Percentiles rank a stretch among this genome's conserved stretches.
Evolutionary conservation across 2,329 filamentous ascomycete species (phyloP).

Genomic region (Sporothrix mexicana): DNA sequence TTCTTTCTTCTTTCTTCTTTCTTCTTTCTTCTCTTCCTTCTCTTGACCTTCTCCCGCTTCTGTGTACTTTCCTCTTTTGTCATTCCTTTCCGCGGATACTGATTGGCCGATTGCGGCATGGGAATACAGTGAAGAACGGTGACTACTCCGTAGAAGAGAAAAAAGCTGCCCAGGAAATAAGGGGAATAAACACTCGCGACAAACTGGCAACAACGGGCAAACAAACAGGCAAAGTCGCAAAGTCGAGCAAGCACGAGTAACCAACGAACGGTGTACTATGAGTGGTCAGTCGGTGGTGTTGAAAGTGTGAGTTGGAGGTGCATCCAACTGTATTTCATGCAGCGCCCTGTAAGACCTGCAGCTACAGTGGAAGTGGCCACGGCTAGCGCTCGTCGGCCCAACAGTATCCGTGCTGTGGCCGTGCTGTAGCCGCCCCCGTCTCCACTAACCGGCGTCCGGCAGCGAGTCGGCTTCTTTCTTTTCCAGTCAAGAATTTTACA

Average conservation of each 20-base stretch:
- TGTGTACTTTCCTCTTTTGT: no score
- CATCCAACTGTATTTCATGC: neutral
- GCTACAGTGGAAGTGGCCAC: neutral
- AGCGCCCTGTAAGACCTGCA: neutral
- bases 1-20: no score
- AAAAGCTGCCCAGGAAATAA: neutral
- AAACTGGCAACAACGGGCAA: neutral
- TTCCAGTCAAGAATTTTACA: neutral
- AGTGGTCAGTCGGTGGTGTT: neutral
- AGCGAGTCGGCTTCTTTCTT: slow-evolving; percentile 4
- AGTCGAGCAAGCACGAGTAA: no score
- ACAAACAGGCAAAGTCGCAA: neutral
- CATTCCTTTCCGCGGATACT: neutral
- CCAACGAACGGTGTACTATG: neutral
- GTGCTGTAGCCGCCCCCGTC: neutral
- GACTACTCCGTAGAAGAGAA: no score
- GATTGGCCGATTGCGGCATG: slow-evolving; percentile 9
- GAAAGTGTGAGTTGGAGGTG: no score
- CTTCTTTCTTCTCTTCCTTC: neutral
- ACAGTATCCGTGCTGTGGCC: no score
- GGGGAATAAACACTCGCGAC: neutral
- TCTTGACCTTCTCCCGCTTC: no score
- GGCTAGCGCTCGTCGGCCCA: no score
- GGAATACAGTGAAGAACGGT: neutral
- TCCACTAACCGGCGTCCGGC: neutral